A percentile compares a stretch with the other conserved stretches of the same genome.
Conservation (phyloP, 1,284 basidiomycete species). For the Apiotrichum montevideense region DNA sequence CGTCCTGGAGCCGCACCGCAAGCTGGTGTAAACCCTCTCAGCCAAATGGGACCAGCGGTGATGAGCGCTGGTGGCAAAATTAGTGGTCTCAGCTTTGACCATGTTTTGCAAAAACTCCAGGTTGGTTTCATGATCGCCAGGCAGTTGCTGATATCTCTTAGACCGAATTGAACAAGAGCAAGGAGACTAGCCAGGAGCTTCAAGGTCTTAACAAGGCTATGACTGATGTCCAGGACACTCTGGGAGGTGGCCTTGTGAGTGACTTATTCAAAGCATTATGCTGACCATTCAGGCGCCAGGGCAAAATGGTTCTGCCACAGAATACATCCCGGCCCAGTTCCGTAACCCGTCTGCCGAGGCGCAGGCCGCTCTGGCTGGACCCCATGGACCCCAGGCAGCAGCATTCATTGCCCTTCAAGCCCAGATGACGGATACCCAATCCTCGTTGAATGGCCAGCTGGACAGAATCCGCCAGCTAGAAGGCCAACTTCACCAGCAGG, state of each 20-base stretch:
- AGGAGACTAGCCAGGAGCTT: conserved; percentile 87
- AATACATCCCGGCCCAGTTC: conserved; percentile 43
- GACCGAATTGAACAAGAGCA: conserved; percentile 85
- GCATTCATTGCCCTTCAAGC: conserved; percentile 63
- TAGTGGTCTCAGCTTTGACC: conserved; percentile 49
- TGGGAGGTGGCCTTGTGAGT: conserved; percentile 74
- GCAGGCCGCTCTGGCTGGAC: conserved; percentile 43
- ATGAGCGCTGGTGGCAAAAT: conserved; percentile 45
- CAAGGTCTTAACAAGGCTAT: conserved; percentile 73
- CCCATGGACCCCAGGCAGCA: conserved; percentile 41
- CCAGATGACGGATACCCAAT: conserved; percentile 80
- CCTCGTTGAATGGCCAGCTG: conserved; percentile 68
- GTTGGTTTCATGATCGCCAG: conserved; percentile 23
- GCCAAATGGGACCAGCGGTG: conserved; percentile 29
- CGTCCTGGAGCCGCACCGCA: conserved; percentile 5
- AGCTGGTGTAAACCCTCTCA: conserved; percentile 14
- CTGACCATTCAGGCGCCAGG: conserved; percentile 46
- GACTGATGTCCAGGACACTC: conserved; percentile 84
- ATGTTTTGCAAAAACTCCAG: conserved; percentile 50
- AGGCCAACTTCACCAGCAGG: conserved; percentile 71
- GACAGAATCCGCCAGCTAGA: conserved; percentile 83
- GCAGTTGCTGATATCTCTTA: conserved; percentile 50
- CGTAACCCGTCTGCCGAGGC: conserved; percentile 37
- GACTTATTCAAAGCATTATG: not conserved
- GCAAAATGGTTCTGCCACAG: conserved; percentile 44